Conservation (phyloP, 2,329 filamentous ascomycete genomes). For the Aurifilum marmelostoma region DNA sequence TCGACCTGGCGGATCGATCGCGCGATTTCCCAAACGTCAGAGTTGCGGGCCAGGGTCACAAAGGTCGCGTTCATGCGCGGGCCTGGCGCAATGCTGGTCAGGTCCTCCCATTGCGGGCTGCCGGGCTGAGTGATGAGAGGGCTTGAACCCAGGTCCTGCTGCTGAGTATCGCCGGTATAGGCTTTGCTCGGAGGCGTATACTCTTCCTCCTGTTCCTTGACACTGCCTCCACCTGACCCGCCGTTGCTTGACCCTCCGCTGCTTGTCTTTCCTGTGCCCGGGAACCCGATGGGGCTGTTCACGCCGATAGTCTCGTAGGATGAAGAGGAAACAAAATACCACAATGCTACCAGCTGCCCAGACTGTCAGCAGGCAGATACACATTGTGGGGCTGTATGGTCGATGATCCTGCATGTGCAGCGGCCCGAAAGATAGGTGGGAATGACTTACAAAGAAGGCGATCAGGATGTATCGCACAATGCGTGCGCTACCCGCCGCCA, state of each 20-base stretch:
- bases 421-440: constrained; percentile 21
- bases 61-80: constrained; percentile 96
- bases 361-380: constrained; percentile 31
- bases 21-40: constrained; percentile 94
- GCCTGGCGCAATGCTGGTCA: constrained; percentile 59
- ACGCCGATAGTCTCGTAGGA: constrained; percentile 49
- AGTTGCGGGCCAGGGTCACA: constrained; percentile 91
- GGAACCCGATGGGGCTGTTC: constrained; percentile 51
- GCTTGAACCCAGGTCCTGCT: constrained; percentile 42
- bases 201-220: constrained; percentile 15
- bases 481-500: constrained; percentile 72
- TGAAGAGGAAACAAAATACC: constrained; percentile 76
- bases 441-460: constrained; percentile 74
- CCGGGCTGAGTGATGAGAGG: constrained; percentile 57
- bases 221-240: constrained; percentile 16
- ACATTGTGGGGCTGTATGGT: constrained; percentile 6
- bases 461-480: constrained; percentile 80
- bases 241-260: constrained; percentile 29
- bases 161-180: constrained; percentile 36
- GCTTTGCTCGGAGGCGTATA: constrained; percentile 31
- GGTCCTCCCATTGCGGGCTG: constrained; percentile 56
- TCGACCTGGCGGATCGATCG: constrained; percentile 95
- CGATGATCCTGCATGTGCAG: constrained; percentile 27
- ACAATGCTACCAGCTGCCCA: constrained; percentile 64
- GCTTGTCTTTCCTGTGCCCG: constrained; percentile 34